Percentiles rank a stretch among this genome's conserved stretches.
phyloP scores from a whole-genome alignment of 257 asterid species.

The Penstemon davidsonii region DNA sequence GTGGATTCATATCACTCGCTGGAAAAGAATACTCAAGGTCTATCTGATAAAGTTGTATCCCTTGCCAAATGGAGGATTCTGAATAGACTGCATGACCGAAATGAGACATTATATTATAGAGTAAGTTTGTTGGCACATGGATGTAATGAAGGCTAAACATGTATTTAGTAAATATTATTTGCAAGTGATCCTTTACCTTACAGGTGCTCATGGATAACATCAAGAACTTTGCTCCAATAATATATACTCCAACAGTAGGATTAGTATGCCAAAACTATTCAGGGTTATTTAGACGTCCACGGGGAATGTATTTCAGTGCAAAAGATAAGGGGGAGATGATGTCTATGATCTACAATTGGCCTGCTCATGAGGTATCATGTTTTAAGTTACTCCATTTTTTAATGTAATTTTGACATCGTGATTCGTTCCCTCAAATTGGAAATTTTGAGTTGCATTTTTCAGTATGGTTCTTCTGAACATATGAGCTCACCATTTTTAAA shows the following conservation, averaged over 20 bases:
- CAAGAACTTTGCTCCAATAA: slow-evolving; percentile 85
- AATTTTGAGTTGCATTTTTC: too few species aligned
- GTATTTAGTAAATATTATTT: slow-evolving; percentile 25
- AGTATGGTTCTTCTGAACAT: too few species aligned
- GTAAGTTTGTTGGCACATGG: slow-evolving; percentile 50
- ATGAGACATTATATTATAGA: slow-evolving; percentile 94
- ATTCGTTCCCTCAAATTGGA: not conserved
- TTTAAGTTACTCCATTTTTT: slow-evolving; percentile 20
- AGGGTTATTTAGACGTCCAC: slow-evolving; percentile 95
- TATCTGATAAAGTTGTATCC: slow-evolving; percentile 53
- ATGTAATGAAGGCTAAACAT: slow-evolving; percentile 10
- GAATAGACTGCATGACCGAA: slow-evolving; percentile 95
- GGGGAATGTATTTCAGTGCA: slow-evolving; percentile 99
- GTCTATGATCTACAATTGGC: slow-evolving; percentile 99
- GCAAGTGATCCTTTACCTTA: slow-evolving; percentile 24
- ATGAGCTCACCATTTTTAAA: too few species aligned
- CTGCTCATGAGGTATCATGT: slow-evolving; percentile 65
- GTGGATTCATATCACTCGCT: slow-evolving; percentile 95
- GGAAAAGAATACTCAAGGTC: slow-evolving; percentile 89
- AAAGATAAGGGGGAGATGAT: slow-evolving; percentile 99
- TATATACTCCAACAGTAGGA: slow-evolving; percentile 98
- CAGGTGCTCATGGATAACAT: slow-evolving; percentile 95
- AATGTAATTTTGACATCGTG: not conserved
- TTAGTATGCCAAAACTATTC: slow-evolving; percentile 98
- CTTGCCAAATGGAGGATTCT: slow-evolving; percentile 97